Base-by-base conservation (phyloP, 805 yeast genomes). In the Saccharomycopsis babjevae region DNA sequence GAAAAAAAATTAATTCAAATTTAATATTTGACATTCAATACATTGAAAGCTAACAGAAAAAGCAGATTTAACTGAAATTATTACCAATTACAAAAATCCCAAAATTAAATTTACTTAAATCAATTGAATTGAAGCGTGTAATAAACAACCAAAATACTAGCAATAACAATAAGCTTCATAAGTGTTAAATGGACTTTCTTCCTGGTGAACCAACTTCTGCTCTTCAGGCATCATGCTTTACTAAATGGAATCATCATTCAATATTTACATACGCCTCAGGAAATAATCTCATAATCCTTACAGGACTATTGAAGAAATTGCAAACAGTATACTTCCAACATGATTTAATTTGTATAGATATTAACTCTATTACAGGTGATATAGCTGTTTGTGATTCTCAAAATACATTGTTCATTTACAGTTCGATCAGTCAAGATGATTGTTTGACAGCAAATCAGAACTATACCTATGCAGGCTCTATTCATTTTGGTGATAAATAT, bases 321-420 rank as follows among this genome's bases (percentile, higher is more conserved):
- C 98, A 93, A 71, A 90, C 97, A 0, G 74, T 90, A 1, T 88
- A 88, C 66, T 74, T 90, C 25, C 84, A 83, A 11, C 64, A 74
- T 1, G 96, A 89, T 68, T 85, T 93, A 18, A 68, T 68, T 28
- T 83, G 86, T 0, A 84, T 91, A 3, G 86, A 83, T 61, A 77
- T 92, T 56, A 84, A 88, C 67, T 67, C 77, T 0, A 66, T 69
- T 4, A 82, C 82, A 65, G 97, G 96, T 8, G 70, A 72, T 60
- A 77, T 83, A 52, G 88, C 90, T 0, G 77, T 85, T 3, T 79
- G 40, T 6, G 34, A 83, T 0, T 69, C 81, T 8, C 77, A 73
- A 0, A 65, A 72, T 15, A 73, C 73, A 54, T 74, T 87, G 1
- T 66, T 72, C 15, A 67, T 88, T 0, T 85, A 77, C 68, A 39